A percentile compares a stretch with the other conserved stretches of the same genome.
Conservation (phyloP, 2,329 filamentous ascomycete genomes). For the Epichloe aotearoae region DNA sequence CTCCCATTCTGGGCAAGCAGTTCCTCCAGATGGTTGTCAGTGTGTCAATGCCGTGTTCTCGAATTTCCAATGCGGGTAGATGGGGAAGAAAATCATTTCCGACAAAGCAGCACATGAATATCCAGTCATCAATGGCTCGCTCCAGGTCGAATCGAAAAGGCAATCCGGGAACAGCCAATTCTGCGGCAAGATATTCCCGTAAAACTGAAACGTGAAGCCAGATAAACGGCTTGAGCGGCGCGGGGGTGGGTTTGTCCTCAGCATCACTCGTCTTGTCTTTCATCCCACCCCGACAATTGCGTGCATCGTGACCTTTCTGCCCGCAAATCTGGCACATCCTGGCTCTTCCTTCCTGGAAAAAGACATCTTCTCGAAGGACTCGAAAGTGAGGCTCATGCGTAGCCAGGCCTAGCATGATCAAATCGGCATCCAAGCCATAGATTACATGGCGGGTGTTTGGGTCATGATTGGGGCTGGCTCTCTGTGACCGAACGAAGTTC, state of each 20-base stretch:
- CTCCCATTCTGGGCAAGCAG: conserved; percentile 80
- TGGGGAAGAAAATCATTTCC: conserved; percentile 98
- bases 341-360: conserved; percentile 74
- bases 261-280: conserved; percentile 69
- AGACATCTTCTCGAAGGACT: conserved; percentile 92
- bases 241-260: conserved; percentile 64
- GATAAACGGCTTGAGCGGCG: conserved; percentile 79
- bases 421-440: conserved; percentile 91
- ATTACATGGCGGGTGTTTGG: conserved; percentile 97
- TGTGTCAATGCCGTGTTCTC: conserved; percentile 93
- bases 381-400: conserved; percentile 97
- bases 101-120: conserved; percentile 98
- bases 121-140: conserved; percentile 91
- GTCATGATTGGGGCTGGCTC: conserved; percentile 79
- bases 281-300: conserved; percentile 66
- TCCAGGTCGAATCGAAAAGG: conserved; percentile 88
- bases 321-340: conserved; percentile 80
- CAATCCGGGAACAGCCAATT: conserved; percentile 71
- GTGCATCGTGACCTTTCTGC: conserved; percentile 81
- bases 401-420: conserved; percentile 95
- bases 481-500: conserved; percentile 91
- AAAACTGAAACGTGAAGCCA: conserved; percentile 92
- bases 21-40: conserved; percentile 95
- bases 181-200: conserved; percentile 83
- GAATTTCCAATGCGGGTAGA: conserved; percentile 91